A percentile compares a stretch with the other conserved stretches of the same genome.
These are phyloP conservation scores for Miamiensis avidus DNA, from an alignment of 169 alveolate species.

Conservation along the genomic window DNA sequence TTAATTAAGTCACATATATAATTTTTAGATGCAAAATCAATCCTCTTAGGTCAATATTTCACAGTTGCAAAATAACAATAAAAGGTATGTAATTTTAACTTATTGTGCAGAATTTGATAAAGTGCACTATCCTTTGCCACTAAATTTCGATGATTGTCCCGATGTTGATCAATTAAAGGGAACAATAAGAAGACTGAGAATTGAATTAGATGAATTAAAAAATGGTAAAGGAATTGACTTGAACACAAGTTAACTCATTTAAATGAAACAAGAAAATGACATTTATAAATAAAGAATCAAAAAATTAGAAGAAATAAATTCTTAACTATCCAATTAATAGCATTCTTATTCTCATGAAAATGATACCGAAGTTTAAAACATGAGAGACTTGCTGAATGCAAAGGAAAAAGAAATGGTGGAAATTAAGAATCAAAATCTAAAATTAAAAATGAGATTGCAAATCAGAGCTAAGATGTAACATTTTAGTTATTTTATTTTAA, in stretches of 20 bases:
- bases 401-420: background rate
- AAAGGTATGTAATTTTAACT: conserved; percentile 64
- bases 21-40: background rate
- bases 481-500: too few species aligned
- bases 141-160: conserved; percentile 49
- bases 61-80: background rate
- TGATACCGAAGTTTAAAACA: background rate
- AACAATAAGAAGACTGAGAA: background rate
- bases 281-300: too few species aligned
- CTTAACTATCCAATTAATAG: too few species aligned
- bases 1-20: background rate
- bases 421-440: too few species aligned
- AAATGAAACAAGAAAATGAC: background rate
- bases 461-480: background rate
- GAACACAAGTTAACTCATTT: background rate
- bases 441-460: background rate
- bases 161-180: background rate
- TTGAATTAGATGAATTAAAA: background rate
- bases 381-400: background rate
- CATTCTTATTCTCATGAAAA: background rate
- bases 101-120: conserved; percentile 60
- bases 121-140: conserved; percentile 76
- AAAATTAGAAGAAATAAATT: background rate
- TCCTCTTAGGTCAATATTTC: background rate
- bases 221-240: background rate